These are phyloP conservation scores for Hordeum marinum DNA, from an alignment of 176 grass and related monocot genomes.

Conservation along the genomic window DNA sequence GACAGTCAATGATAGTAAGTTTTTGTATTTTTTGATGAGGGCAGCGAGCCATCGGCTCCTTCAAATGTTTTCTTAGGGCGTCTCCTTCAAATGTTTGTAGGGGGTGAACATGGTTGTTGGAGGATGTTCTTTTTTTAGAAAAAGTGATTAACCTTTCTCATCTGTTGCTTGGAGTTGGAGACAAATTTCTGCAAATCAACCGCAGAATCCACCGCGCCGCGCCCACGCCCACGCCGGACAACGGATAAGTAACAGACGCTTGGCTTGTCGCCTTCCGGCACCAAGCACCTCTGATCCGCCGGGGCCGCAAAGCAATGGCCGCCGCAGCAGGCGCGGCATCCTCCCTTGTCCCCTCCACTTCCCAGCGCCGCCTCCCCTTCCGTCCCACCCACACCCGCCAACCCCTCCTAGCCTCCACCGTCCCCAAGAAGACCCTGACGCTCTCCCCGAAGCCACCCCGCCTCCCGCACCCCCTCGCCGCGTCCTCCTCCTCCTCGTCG, in stretches of 20 bases:
- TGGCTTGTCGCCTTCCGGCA: conserved; percentile 36
- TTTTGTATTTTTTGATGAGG: no score
- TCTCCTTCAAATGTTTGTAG: no score
- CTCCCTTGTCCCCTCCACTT: conserved; percentile 21
- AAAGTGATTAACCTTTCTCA: no score
- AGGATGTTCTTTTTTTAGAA: no score
- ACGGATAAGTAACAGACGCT: background rate
- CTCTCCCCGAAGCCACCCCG: background rate
- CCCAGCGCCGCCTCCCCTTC: conserved; percentile 30
- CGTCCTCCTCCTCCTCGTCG: conserved; percentile 12
- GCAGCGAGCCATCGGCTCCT: no score
- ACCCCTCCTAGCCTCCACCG: background rate
- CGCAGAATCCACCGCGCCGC: no score
- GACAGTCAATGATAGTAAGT: no score
- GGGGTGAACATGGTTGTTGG: no score
- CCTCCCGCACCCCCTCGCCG: background rate
- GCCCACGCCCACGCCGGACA: no score
- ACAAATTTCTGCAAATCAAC: no score
- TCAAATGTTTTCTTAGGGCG: no score
- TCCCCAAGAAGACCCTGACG: background rate
- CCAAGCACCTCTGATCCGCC: conserved; percentile 6
- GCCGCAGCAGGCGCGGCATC: conserved; percentile 24
- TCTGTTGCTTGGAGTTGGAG: no score
- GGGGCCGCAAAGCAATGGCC: conserved; percentile 11
- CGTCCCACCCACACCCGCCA: conserved; percentile 9